Evolutionary conservation across 208 protist genomes (phyloP), one percentile per base, ranked within the genome.

Genomic region (Acanthamoeba sp.): DNA sequence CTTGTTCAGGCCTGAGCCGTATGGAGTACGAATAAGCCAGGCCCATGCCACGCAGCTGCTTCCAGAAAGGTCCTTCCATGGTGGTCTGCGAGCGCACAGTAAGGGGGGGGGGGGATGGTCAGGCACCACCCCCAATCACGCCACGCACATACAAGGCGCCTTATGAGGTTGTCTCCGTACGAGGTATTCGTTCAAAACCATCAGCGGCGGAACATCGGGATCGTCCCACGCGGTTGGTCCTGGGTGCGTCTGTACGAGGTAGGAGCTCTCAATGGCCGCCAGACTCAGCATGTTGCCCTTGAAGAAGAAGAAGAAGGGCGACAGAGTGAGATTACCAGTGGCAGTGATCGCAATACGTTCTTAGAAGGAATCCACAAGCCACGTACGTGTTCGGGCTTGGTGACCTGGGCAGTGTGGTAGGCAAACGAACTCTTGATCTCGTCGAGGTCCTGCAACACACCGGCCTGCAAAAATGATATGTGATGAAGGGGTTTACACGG

Each of bases 21-120:
- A 93, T 82, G 34, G 38, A 62, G 89, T 93, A 93, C 18, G 89
- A 93, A 57, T 97, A 97, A 12, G 82, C 45, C 18, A 95, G 69
- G 48, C 96, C 96, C 34, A 94, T 52, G 40, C 96, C 96, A 57
- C 96, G 82, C 5, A 97, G 1, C 24, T 88, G 18, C 55, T 85
- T 95, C 95, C 95, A 97, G 45, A 97, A 96, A 27, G 92, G 78
- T 2, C 96, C 96, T 89, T 97, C 95, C 55, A 95, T 82, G 16
- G 48, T 71, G 6, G 64, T 94, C 85, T 91, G 45, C 45, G 45
- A 48, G 45, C 6, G 45, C 45, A 10, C 3, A 10, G 45, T 48
- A 14, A 48, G 45, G n/a, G n/a, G n/a, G n/a, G n/a, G n/a, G n/a
- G n/a, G n/a, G n/a, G n/a, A n/a, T n/a, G n/a, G n/a, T n/a, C n/a